A percentile compares a stretch with the other conserved stretches of the same genome.
These are phyloP conservation scores for Mallotus repandus DNA, from an alignment of 441 rosid genomes.

Conservation along the genomic window DNA sequence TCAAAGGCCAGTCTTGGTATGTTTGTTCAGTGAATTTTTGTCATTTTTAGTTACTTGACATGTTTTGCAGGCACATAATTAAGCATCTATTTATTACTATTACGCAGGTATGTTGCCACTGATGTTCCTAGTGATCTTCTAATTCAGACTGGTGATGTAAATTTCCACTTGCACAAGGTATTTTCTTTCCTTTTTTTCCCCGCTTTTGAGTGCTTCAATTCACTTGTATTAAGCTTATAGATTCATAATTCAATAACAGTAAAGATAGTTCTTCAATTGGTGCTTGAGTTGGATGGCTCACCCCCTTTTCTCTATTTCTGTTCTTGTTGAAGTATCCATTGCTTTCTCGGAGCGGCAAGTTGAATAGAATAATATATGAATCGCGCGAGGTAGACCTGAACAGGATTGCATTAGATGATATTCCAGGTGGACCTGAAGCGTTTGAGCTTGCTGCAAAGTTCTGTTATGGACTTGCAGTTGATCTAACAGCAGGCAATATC, in stretches of 20 bases:
- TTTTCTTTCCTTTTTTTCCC: neutral
- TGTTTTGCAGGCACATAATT: neutral
- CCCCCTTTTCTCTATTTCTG: slow-evolving; percentile 12
- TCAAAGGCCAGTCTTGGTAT: slow-evolving; percentile 86
- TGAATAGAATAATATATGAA: slow-evolving; percentile 81
- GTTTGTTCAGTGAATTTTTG: neutral
- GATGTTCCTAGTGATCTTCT: slow-evolving; percentile 87
- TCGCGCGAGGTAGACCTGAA: slow-evolving; percentile 55
- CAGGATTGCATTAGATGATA: slow-evolving; percentile 62
- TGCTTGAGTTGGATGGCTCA: slow-evolving; percentile 11
- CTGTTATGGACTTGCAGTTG: slow-evolving; percentile 92
- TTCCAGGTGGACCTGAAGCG: slow-evolving; percentile 87
- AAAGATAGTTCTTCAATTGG: neutral
- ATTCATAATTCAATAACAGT: neutral
- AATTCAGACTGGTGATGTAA: slow-evolving; percentile 68
- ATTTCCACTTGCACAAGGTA: slow-evolving; percentile 95
- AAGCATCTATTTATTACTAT: slow-evolving; percentile 2
- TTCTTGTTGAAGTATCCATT: slow-evolving; percentile 63
- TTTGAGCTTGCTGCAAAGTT: slow-evolving; percentile 91
- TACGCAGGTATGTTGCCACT: slow-evolving; percentile 76
- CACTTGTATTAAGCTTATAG: slow-evolving; percentile 4
- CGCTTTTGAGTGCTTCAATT: slow-evolving; percentile 2
- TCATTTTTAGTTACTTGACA: neutral
- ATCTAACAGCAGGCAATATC: slow-evolving; percentile 84
- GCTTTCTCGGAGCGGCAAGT: slow-evolving; percentile 89